Base-by-base conservation (phyloP, 2,329 filamentous ascomycete species). In the Fusarium ramigenum region DNA sequence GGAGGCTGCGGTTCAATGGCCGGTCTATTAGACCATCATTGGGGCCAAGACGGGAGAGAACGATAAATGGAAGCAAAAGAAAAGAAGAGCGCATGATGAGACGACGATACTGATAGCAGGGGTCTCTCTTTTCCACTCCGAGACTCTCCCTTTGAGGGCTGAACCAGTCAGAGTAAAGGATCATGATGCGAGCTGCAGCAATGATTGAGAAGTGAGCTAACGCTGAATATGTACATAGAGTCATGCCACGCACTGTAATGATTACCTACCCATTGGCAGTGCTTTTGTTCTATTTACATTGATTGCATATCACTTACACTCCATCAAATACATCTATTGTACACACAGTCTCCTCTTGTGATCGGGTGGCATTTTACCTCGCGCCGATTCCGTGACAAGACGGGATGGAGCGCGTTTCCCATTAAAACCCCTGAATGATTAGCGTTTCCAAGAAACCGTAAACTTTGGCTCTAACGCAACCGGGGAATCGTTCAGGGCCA, bases 381-480 rank as follows among this genome's bases (percentile, higher is more conserved):
- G 25, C 59, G 19, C 50, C 23, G 19, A 54, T 18, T 28, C 50
- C 23, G 34, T 39, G 50, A 23, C 59, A 44, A 57, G 59, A 58
- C 39, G 32, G 50, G 50, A 64, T 37, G 23, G 39, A 46, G 43
- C 60, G 25, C 18, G 49, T 36, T 58, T 59, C 62, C 71, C 70
- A 73, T 73, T 74, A 74, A 73, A 73, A 44, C 66, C 70, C 71
- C 67, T 73, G 70, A 49, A 63, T 68, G 58, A 63, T 69, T 72
- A 74, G 70, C 56, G 67, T 49, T 73, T 65, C 60, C 60, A 66
- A 50, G 44, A 73, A 47, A 52, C 25, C 42, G 57, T 73, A 59
- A 61, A 52, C 43, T 66, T 73, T 63, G 57, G 49, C 61, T 50
- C 71, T 72, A 72, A 74, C 54, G 52, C 67, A 60, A 37, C 67